A percentile compares a stretch with the other conserved stretches of the same genome.
Conservation (phyloP, 768 basidiomycete species). For the Suillus fuscotomentosus region DNA sequence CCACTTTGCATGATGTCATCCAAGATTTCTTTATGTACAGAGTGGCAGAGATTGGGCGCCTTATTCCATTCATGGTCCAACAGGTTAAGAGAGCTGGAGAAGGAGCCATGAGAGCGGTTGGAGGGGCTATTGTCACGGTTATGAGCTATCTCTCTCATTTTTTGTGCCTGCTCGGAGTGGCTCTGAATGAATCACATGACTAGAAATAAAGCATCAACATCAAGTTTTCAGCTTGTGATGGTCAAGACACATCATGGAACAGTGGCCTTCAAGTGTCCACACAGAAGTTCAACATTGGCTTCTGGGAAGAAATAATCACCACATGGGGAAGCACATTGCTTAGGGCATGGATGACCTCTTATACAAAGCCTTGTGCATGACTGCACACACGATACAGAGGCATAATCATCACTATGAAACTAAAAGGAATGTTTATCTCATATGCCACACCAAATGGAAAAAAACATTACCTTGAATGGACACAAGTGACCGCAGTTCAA, state of each 20-base stretch:
- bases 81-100: slow-evolving; percentile 21
- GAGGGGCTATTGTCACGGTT: slow-evolving; percentile 42
- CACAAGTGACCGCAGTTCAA: slow-evolving; percentile 66
- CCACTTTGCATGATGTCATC: slow-evolving; percentile 61
- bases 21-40: slow-evolving; percentile 81
- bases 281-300: slow-evolving; percentile 48
- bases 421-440: slow-evolving; percentile 17
- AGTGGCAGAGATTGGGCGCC: slow-evolving; percentile 59
- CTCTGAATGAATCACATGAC: no score
- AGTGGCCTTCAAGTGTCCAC: slow-evolving; percentile 46
- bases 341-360: slow-evolving; percentile 56
- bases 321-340: slow-evolving; percentile 50
- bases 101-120: slow-evolving; percentile 36
- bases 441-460: not conserved
- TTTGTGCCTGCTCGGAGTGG: not conserved
- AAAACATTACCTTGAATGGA: slow-evolving; percentile 48
- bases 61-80: slow-evolving; percentile 63
- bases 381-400: slow-evolving; percentile 44
- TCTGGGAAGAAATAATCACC: slow-evolving; percentile 51
- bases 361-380: slow-evolving; percentile 52
- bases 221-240: no score
- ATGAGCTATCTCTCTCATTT: slow-evolving; percentile 40
- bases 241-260: slow-evolving; percentile 47
- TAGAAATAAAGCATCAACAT: no score
- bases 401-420: slow-evolving; percentile 66